phyloP scores from a whole-genome alignment of 2,329 filamentous ascomycete genomes.

The Harringtonia aguacate region DNA sequence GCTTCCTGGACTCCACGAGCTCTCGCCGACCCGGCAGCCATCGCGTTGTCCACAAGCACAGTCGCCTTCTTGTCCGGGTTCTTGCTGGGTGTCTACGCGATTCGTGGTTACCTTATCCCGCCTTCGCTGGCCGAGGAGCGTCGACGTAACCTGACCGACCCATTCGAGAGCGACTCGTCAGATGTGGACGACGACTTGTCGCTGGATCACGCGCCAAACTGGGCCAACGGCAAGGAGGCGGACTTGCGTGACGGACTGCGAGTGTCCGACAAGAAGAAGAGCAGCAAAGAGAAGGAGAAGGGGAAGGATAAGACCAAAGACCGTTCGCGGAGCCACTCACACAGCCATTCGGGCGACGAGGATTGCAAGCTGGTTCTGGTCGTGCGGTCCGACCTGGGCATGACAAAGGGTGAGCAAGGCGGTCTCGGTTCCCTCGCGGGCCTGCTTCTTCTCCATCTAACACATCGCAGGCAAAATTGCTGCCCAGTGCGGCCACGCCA shows the following conservation, averaged over 20 bases:
- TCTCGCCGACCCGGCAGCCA: slow-evolving; percentile 13
- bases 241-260: no score
- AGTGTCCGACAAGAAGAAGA: no score
- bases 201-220: slow-evolving; percentile 58
- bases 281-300: slow-evolving; percentile 13
- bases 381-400: slow-evolving; percentile 86
- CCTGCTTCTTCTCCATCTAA: not conserved
- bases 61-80: slow-evolving; percentile 68
- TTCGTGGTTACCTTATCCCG: slow-evolving; percentile 48
- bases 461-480: slow-evolving; percentile 76
- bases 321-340: no score
- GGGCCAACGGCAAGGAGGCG: slow-evolving; percentile 40
- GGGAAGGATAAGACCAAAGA: slow-evolving; percentile 26
- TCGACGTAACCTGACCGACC: slow-evolving; percentile 43
- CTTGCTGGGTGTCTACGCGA: slow-evolving; percentile 67
- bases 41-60: slow-evolving; percentile 64
- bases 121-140: slow-evolving; percentile 45
- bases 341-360: slow-evolving; percentile 39
- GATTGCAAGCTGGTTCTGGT: slow-evolving; percentile 93
- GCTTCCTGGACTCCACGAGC: slow-evolving; percentile 1
- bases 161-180: slow-evolving; percentile 58
- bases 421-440: not conserved
- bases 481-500: slow-evolving; percentile 92
- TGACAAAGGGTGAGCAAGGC: slow-evolving; percentile 72
- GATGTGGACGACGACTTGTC: slow-evolving; percentile 52